Evolutionary conservation across 176 grass and related monocot species (phyloP).

Genomic region (Cenchrus fungigraminus): DNA sequence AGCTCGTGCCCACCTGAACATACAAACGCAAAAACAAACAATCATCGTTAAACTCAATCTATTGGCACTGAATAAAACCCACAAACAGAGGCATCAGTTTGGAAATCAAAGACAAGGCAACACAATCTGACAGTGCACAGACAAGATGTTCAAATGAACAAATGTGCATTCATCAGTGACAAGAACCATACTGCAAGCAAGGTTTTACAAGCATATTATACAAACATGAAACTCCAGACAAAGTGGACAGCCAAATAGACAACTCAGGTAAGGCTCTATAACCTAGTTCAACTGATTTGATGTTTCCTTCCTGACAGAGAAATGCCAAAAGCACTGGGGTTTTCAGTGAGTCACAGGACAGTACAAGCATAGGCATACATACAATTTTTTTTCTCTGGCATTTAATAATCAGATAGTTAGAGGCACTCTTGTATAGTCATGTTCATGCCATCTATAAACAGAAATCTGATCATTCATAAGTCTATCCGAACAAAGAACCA

Average conservation of each 20-base stretch:
- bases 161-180: neutral
- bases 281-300: neutral
- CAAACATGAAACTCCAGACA: neutral
- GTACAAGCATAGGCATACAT: neutral
- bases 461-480: neutral
- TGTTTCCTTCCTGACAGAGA: neutral
- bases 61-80: neutral
- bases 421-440: neutral
- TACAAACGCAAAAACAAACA: neutral
- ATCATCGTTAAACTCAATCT: neutral
- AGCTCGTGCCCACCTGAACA: conserved; percentile 79
- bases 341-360: neutral
- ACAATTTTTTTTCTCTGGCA: neutral
- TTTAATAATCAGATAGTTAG: neutral
- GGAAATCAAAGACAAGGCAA: neutral
- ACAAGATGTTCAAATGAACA: no score
- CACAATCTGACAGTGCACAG: neutral
- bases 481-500: neutral
- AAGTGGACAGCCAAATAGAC: neutral
- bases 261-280: neutral
- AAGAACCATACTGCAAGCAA: neutral
- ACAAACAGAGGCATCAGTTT: neutral
- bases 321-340: neutral
- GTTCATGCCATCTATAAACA: neutral
- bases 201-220: neutral